phyloP scores from a whole-genome alignment of 2,329 filamentous ascomycete genomes.

The Xylaria sp. region DNA sequence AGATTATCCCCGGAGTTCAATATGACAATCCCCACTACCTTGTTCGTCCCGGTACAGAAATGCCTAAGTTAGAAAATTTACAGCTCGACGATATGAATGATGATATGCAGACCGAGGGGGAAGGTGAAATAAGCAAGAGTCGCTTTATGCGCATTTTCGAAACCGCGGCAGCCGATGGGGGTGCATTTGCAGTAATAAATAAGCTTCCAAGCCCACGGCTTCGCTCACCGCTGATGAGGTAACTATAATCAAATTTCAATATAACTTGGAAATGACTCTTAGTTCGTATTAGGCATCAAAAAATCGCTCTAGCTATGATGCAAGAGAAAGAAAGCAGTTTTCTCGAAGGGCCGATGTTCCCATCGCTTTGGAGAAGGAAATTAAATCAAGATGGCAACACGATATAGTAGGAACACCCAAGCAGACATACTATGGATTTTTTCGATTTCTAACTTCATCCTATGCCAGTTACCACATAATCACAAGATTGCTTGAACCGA shows the following conservation, averaged over 20 bases:
- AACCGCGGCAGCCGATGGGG: neutral
- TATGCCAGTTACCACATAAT: constrained; percentile 25
- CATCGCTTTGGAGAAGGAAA: constrained; percentile 17
- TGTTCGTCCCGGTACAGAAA: constrained; percentile 6
- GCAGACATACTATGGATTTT: too few species aligned
- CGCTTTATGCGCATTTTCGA: constrained; percentile 12
- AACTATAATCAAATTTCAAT: neutral
- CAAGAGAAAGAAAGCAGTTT: constrained; percentile 13
- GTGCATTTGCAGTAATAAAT: neutral
- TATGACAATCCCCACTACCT: constrained; percentile 28
- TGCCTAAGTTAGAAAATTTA: constrained; percentile 11
- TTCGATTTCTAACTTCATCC: neutral
- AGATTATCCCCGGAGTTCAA: neutral
- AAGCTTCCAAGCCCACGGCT: neutral
- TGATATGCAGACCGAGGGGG: too few species aligned
- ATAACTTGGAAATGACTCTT: neutral
- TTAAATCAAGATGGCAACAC: neutral
- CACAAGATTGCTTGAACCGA: constrained; percentile 7
- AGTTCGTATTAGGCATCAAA: constrained; percentile 20
- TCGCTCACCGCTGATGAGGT: neutral
- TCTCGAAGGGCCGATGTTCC: constrained; percentile 3
- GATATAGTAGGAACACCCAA: neutral
- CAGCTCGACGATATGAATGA: neutral
- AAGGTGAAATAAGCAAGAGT: neutral
- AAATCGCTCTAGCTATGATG: constrained; percentile 23